Conservation (phyloP, 2,329 filamentous ascomycete species). For the Hypoxylon sp. region DNA sequence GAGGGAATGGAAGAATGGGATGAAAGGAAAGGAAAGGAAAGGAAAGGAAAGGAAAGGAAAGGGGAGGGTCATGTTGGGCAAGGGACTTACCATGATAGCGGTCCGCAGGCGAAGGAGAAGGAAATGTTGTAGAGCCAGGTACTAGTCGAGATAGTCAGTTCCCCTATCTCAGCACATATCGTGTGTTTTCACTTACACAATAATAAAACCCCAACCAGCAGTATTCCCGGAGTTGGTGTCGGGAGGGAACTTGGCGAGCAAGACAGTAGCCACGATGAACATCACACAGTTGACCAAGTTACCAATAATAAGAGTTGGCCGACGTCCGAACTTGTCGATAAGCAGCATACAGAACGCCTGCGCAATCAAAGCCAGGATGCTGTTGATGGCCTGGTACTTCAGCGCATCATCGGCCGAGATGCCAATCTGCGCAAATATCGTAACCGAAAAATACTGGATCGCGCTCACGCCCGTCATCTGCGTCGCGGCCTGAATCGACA, state of each 20-base stretch:
- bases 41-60: neutral
- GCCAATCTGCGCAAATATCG: constrained; percentile 78
- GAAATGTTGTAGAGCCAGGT: constrained; percentile 88
- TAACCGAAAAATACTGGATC: constrained; percentile 81
- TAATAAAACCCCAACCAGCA: constrained; percentile 81
- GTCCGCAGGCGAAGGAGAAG: constrained; percentile 79
- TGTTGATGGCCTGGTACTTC: constrained; percentile 83
- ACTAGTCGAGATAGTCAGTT: constrained; percentile 53
- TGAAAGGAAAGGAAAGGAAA: neutral
- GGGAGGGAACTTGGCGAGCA: constrained; percentile 72
- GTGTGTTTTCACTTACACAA: constrained; percentile 58
- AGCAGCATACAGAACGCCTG: constrained; percentile 77
- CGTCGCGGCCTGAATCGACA: constrained; percentile 77
- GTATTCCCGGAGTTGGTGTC: constrained; percentile 64
- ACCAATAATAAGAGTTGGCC: constrained; percentile 79
- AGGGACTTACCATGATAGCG: constrained; percentile 63
- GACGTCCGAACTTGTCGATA: constrained; percentile 79
- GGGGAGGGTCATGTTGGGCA: neutral
- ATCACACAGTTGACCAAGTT: constrained; percentile 80
- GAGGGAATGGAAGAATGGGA: neutral
- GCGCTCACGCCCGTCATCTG: constrained; percentile 84
- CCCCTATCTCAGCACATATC: neutral
- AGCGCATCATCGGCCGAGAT: constrained; percentile 76
- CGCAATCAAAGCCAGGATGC: constrained; percentile 77
- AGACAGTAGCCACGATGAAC: constrained; percentile 77